Base-by-base conservation (phyloP, 2,329 filamentous ascomycete genomes). In the Fusarium miscanthi region DNA sequence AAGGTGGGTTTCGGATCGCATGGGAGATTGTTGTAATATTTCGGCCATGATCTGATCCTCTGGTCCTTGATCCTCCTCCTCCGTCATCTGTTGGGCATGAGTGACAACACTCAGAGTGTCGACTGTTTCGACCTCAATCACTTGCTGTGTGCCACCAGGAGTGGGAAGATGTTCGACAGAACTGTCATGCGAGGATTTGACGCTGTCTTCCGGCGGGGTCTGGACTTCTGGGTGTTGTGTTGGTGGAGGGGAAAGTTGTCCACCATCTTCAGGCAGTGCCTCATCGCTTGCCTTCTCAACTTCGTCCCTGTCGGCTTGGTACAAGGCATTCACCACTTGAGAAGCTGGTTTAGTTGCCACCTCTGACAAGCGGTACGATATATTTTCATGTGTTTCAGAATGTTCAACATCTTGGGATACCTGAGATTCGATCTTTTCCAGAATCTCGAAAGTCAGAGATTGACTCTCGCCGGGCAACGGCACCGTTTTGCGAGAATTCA, bases 1-100 rank as follows among this genome's bases (percentile, higher is more conserved):
- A 38, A 57, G 46, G 53, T 40, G 60, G 21, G 51, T 54, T 21
- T 69, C 58, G 25, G 46, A 53, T 31, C 53, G 70, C 30, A 56
- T 51, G 5, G 78, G 76, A 58, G 77, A 76, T 35, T 76, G 75
- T 48, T 79, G 77, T 37, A 78, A 54, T 35, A 76, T 76, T 64
- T 80, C 78, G 35, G 72, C 68, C 74, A 79, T 79, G 60, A 80
- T 75, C 71, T 80, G 78, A 63, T 77, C 71, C 35, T 78, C 73
- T 43, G 71, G 76, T 23, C 59, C 74, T 41, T 74, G 58, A 42
- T 80, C 75, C 42, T 48, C 45, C 27, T 74, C 71, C 38, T 75
- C 76, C 5, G 72, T 70, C 23, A 43, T 70, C 40, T 67, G 56
- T 6, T 51, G 49, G 41, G 67, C 52, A 38, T 51, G 63, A 21